phyloP scores from a whole-genome alignment of 73 alveolate species.

The Paramecium sonneborni region DNA sequence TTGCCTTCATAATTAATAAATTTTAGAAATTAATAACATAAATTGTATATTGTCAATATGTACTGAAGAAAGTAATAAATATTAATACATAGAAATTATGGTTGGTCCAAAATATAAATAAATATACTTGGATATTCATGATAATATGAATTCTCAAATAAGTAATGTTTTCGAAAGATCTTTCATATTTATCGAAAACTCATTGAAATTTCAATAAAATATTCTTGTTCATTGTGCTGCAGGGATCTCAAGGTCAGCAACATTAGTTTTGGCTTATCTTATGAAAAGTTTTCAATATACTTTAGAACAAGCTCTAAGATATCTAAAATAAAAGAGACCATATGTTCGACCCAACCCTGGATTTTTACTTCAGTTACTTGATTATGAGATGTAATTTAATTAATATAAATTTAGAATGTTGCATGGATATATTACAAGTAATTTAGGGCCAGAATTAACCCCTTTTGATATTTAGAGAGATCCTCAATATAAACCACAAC shows the following conservation, averaged over 20 bases:
- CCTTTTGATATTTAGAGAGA: constrained; percentile 45
- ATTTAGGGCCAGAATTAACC: not conserved
- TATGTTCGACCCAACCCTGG: constrained; percentile 35
- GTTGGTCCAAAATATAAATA: not conserved
- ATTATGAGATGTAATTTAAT: not conserved
- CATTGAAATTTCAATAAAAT: constrained; percentile 23
- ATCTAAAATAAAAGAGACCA: not conserved
- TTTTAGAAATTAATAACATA: not conserved
- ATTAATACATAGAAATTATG: not conserved
- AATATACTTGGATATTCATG: not conserved
- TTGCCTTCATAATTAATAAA: not conserved
- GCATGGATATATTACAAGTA: not conserved
- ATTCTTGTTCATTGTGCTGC: constrained; percentile 80
- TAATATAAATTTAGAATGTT: not conserved
- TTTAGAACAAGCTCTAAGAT: not conserved
- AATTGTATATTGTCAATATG: not conserved
- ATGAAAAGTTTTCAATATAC: not conserved
- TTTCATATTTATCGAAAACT: not conserved
- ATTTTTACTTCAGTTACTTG: not conserved
- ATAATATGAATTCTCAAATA: not conserved
- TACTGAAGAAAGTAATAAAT: not conserved
- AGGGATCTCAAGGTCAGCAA: constrained; percentile 76
- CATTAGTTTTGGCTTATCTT: constrained; percentile 70
- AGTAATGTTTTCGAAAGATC: constrained; percentile 11
- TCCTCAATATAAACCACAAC: not conserved